Evolutionary conservation across 73 alveolate genomes (phyloP).

Genomic region (Tetrahymena thermophila): DNA sequence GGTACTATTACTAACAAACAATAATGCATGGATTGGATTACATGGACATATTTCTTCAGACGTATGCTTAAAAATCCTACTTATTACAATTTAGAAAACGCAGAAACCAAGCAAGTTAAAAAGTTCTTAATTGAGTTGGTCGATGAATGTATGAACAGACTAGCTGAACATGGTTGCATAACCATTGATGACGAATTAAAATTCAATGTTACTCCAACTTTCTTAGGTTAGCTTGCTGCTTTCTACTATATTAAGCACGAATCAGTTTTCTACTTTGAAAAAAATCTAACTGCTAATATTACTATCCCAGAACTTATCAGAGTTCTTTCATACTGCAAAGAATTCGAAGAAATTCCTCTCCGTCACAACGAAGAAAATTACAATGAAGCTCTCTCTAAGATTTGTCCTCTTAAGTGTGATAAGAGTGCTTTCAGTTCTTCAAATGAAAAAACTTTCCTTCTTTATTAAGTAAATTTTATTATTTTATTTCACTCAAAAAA

Average conservation of each 20-base stretch:
- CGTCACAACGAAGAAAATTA: conserved; percentile 97
- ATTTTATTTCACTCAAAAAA: too few species aligned
- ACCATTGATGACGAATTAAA: conserved; percentile 75
- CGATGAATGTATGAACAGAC: conserved; percentile 56
- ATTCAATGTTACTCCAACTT: conserved; percentile 57
- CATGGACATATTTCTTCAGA: conserved; percentile 91
- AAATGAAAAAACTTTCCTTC: conserved; percentile 84
- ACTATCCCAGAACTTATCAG: conserved; percentile 49
- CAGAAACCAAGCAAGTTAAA: conserved; percentile 19
- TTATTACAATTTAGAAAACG: conserved; percentile 51
- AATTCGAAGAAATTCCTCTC: conserved; percentile 94
- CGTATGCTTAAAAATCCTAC: conserved; percentile 71
- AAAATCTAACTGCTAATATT: conserved; percentile 52
- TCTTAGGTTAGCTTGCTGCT: conserved; percentile 88
- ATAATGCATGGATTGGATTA: conserved; percentile 57
- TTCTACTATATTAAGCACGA: conserved; percentile 91
- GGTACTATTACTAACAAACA: conserved; percentile 69
- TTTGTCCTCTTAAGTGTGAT: conserved; percentile 79
- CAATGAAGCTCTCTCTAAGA: conserved; percentile 87
- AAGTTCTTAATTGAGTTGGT: conserved; percentile 47
- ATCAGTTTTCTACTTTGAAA: conserved; percentile 68
- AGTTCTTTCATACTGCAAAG: conserved; percentile 78
- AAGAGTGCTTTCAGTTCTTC: conserved; percentile 79
- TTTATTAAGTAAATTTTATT: conserved; percentile 19
- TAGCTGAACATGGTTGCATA: conserved; percentile 79